Percentiles rank a stretch among this genome's conserved stretches.
Evolutionary conservation across 345 rosid genomes (phyloP).

Genomic region (Linum usitatissimum): DNA sequence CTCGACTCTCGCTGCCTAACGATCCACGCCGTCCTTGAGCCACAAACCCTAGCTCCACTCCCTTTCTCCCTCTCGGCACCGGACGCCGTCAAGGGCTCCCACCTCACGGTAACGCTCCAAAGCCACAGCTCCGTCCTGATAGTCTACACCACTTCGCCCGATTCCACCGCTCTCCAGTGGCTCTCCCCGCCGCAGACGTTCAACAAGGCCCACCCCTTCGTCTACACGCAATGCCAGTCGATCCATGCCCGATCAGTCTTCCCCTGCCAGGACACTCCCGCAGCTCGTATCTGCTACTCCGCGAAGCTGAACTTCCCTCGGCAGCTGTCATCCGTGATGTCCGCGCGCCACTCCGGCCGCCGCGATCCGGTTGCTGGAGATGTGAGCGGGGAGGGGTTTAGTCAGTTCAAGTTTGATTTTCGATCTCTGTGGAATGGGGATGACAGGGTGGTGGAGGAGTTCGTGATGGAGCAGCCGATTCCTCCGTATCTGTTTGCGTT

Average conservation of each 20-base stretch:
- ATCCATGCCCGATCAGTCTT: slow-evolving; percentile 86
- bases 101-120: slow-evolving; percentile 34
- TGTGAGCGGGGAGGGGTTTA: background rate
- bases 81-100: slow-evolving; percentile 48
- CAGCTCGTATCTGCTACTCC: slow-evolving; percentile 59
- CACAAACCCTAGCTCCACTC: slow-evolving; percentile 31
- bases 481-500: slow-evolving; percentile 93
- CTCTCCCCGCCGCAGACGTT: slow-evolving; percentile 65
- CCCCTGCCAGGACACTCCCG: slow-evolving; percentile 95
- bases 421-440: slow-evolving; percentile 52
- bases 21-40: slow-evolving; percentile 32
- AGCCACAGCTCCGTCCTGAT: slow-evolving; percentile 32
- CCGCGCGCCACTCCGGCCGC: slow-evolving; percentile 58
- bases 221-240: slow-evolving; percentile 80
- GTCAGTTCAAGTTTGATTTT: slow-evolving; percentile 17
- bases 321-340: slow-evolving; percentile 75
- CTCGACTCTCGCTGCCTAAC: slow-evolving; percentile 69
- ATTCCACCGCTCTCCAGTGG: slow-evolving; percentile 91
- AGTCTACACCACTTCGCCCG: slow-evolving; percentile 48
- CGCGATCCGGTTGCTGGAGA: slow-evolving; percentile 48
- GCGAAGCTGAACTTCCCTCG: slow-evolving; percentile 54
- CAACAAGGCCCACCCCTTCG: slow-evolving; percentile 54
- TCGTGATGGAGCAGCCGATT: slow-evolving; percentile 75
- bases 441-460: slow-evolving; percentile 75
- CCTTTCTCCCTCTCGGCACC: slow-evolving; percentile 33